These are phyloP conservation scores for Thecaphora frezii DNA, from an alignment of 1,284 basidiomycete species.

Conservation along the genomic window DNA sequence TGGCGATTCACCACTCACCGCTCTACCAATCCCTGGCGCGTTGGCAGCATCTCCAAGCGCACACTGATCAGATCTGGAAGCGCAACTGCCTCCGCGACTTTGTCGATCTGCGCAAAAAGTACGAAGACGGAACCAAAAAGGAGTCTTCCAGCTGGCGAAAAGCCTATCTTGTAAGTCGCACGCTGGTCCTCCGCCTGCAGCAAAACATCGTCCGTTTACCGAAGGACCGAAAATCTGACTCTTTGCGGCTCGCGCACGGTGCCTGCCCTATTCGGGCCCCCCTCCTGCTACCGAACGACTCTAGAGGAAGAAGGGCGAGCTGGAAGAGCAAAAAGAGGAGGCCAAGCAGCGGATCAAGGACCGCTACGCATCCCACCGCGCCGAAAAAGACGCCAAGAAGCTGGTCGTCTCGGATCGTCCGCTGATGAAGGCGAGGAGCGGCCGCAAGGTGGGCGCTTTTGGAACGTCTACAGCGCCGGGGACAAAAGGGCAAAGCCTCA, in stretches of 20 bases:
- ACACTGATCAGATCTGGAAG: constrained; percentile 47
- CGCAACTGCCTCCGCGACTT: constrained; percentile 49
- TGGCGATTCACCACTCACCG: too few relatives aligned
- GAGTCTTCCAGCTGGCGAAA: constrained; percentile 39
- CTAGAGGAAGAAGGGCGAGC: constrained; percentile 33
- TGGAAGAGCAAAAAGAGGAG: constrained; percentile 35
- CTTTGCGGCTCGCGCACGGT: not conserved
- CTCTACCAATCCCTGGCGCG: not conserved
- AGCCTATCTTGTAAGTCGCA: constrained; percentile 26
- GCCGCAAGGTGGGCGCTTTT: not conserved
- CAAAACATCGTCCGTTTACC: too few relatives aligned
- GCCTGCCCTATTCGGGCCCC: not conserved
- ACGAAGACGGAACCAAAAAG: constrained; percentile 8
- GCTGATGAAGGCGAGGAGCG: constrained; percentile 5
- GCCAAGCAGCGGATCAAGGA: constrained; percentile 43
- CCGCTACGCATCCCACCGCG: constrained; percentile 44
- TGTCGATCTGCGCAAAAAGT: constrained; percentile 39
- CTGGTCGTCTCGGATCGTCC: constrained; percentile 36
- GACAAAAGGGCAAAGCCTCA: constrained; percentile 36
- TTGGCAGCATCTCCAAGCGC: constrained; percentile 26
- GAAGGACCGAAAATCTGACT: not conserved
- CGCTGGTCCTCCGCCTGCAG: too few relatives aligned
- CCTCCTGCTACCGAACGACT: not conserved
- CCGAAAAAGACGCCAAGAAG: constrained; percentile 45
- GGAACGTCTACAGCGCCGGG: constrained; percentile 3